Conservation (phyloP, 306 rosid species). For the Carpinus fangiana region DNA sequence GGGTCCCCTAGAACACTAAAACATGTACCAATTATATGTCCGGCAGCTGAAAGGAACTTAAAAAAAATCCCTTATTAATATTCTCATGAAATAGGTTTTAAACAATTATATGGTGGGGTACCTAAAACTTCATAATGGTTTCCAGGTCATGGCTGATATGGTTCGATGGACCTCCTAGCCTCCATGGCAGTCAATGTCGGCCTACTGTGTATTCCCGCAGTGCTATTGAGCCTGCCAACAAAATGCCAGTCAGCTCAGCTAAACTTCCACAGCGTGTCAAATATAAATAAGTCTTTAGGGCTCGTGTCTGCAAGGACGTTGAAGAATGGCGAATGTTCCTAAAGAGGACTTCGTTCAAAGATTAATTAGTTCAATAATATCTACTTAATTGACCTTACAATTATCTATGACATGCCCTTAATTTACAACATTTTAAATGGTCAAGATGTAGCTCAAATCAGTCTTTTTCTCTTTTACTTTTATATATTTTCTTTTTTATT, state of each 20-base stretch:
- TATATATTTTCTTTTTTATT: too few relatives aligned
- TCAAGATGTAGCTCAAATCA: too few relatives aligned
- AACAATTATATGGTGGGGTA: constrained; percentile 9
- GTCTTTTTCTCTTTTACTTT: too few relatives aligned
- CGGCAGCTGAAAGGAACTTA: not conserved
- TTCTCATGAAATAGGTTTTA: not conserved
- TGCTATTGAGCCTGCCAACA: constrained; percentile 1
- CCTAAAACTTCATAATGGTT: constrained; percentile 36
- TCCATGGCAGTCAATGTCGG: constrained; percentile 41
- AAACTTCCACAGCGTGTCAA: not conserved
- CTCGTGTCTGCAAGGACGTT: not conserved
- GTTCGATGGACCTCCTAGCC: constrained; percentile 19
- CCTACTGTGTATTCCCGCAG: not conserved
- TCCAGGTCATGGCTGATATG: constrained; percentile 53
- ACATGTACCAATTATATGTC: not conserved
- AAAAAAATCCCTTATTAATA: not conserved
- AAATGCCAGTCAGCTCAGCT: not conserved
- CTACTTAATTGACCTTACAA: too few relatives aligned
- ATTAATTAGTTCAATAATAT: not conserved
- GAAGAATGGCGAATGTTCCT: not conserved
- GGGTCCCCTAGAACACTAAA: not conserved
- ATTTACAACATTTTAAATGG: too few relatives aligned
- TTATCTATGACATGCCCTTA: too few relatives aligned
- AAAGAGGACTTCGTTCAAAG: not conserved
- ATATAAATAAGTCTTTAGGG: not conserved